These are phyloP conservation scores for Tylopilus felleus DNA, from an alignment of 768 basidiomycete genomes.

Conservation along the genomic window DNA sequence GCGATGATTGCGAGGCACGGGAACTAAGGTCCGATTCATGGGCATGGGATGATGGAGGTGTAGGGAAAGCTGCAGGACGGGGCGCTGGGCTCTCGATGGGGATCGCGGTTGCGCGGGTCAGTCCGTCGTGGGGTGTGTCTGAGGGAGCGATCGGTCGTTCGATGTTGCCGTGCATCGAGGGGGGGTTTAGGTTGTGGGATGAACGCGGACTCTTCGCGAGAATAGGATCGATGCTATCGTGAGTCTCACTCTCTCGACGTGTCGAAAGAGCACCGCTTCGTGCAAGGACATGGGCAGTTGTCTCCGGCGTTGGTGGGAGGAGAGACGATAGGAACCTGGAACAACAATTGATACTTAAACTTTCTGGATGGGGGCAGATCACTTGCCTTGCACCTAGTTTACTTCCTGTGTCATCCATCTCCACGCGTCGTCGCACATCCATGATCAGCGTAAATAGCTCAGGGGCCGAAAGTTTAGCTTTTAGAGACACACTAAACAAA, in stretches of 20 bases:
- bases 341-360: neutral
- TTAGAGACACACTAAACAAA: conserved; percentile 69
- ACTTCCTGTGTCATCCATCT: conserved; percentile 53
- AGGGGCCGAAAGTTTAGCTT: conserved; percentile 63
- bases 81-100: conserved; percentile 13
- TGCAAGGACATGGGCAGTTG: conserved; percentile 62
- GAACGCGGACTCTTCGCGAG: neutral
- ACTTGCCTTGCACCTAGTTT: conserved; percentile 18
- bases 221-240: neutral
- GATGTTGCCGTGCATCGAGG: neutral
- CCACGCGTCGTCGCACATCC: conserved; percentile 75
- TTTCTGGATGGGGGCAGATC: neutral
- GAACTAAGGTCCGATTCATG: conserved; percentile 20
- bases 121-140: conserved; percentile 1
- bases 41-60: conserved; percentile 15
- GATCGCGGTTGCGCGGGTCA: conserved; percentile 16
- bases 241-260: neutral
- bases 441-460: conserved; percentile 68
- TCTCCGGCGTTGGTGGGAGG: conserved; percentile 70
- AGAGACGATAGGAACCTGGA: conserved; percentile 64
- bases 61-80: conserved; percentile 17
- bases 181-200: neutral
- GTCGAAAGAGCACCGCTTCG: conserved; percentile 50
- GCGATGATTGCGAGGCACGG: conserved; percentile 26
- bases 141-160: neutral